phyloP scores from a whole-genome alignment of 2,329 filamentous ascomycete genomes.

The Nemania diffusa region DNA sequence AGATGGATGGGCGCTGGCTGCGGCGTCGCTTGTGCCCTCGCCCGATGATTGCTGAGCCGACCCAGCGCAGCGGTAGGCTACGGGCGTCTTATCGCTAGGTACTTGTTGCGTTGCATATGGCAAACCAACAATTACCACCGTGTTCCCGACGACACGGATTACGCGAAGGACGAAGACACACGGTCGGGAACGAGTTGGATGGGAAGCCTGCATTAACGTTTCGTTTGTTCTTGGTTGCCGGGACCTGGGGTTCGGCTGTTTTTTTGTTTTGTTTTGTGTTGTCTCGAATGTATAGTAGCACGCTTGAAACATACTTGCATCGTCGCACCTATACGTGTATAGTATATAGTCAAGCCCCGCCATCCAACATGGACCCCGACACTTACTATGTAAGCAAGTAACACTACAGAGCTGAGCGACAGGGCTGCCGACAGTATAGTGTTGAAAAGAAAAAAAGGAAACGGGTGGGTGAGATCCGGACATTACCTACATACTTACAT shows the following conservation, averaged over 20 bases:
- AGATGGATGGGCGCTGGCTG: conserved; percentile 8
- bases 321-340: not conserved
- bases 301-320: not conserved
- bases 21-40: conserved; percentile 16
- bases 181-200: conserved; percentile 21
- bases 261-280: not conserved
- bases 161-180: conserved; percentile 26
- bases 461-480: conserved; percentile 1
- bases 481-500: not conserved
- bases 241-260: conserved; percentile 27
- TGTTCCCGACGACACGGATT: conserved; percentile 34
- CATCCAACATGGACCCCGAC: not conserved
- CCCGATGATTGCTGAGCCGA: conserved; percentile 17
- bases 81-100: conserved; percentile 18
- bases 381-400: too few relatives aligned
- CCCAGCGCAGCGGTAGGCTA: conserved; percentile 34
- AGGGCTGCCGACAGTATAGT: not conserved
- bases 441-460: not conserved
- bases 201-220: conserved; percentile 15
- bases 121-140: conserved; percentile 29
- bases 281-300: not conserved
- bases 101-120: conserved; percentile 29
- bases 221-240: conserved; percentile 16
- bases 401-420: too few relatives aligned
- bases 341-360: not conserved